A percentile compares a stretch with the other conserved stretches of the same genome.
Evolutionary conservation across 768 basidiomycete species (phyloP).

Genomic region (Amanita rubescens): DNA sequence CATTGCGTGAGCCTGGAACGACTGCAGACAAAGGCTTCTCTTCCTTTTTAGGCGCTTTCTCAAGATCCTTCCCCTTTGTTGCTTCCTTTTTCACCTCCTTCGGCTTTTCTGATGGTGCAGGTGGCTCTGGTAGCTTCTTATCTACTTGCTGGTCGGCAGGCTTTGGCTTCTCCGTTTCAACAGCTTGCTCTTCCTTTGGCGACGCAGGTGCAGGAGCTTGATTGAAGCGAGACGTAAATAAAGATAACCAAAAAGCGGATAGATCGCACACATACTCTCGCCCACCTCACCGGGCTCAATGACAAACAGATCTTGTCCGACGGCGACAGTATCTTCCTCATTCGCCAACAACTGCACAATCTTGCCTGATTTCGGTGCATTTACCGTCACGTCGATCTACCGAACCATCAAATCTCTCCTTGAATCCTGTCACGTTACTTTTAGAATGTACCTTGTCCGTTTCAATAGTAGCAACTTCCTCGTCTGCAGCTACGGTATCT

Average conservation of each 20-base stretch:
- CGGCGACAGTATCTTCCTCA: conserved; percentile 91
- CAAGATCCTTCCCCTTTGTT: conserved; percentile 10
- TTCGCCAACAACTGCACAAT: conserved; percentile 81
- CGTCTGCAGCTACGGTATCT: conserved; percentile 84
- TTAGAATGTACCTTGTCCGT: conserved; percentile 81
- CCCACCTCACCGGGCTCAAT: conserved; percentile 75
- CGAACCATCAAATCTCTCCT: conserved; percentile 5
- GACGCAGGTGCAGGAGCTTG: conserved; percentile 24
- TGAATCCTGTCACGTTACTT: background rate
- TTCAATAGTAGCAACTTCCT: conserved; percentile 97
- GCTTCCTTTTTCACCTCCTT: conserved; percentile 21
- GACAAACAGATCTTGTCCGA: conserved; percentile 91
- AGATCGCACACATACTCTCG: conserved; percentile 29
- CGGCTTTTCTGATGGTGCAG: conserved; percentile 29
- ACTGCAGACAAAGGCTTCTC: conserved; percentile 20
- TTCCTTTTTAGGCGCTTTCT: conserved; percentile 15
- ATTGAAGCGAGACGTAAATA: background rate
- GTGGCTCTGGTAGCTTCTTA: conserved; percentile 37
- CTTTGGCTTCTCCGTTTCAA: conserved; percentile 21
- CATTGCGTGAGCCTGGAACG: conserved; percentile 51
- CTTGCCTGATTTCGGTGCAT: conserved; percentile 81
- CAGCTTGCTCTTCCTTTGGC: conserved; percentile 21
- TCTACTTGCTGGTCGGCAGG: conserved; percentile 42
- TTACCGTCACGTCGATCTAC: conserved; percentile 96
- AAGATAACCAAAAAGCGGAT: background rate